phyloP scores from a whole-genome alignment of 2,329 filamentous ascomycete genomes.

The Rhexocercosporidium sp. region DNA sequence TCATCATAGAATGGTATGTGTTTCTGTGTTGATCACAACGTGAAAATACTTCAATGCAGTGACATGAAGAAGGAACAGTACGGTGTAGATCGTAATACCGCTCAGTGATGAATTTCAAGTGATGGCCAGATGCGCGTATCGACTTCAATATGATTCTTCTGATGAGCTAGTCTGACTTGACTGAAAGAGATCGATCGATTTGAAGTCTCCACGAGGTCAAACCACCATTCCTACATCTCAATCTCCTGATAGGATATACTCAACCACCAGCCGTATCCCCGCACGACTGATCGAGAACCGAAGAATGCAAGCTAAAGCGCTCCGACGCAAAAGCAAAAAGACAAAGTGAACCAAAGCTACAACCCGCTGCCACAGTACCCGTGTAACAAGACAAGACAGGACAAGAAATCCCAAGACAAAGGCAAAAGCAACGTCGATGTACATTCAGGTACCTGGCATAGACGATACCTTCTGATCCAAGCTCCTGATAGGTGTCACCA shows the following conservation, averaged over 20 bases:
- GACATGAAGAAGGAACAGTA: neutral
- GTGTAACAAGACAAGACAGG: neutral
- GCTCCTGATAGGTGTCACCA: slow-evolving; percentile 2
- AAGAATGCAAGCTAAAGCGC: neutral
- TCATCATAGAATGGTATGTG: neutral
- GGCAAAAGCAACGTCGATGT: neutral
- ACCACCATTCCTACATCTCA: neutral
- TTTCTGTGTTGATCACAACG: neutral
- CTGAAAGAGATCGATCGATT: neutral
- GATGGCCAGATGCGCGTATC: neutral
- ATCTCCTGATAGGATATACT: neutral
- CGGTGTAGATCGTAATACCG: neutral
- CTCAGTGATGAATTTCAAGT: neutral
- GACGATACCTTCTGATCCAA: neutral
- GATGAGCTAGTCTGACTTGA: neutral
- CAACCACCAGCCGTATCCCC: neutral
- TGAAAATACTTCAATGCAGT: neutral
- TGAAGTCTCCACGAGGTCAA: neutral
- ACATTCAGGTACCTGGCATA: no score
- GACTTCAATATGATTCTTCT: neutral
- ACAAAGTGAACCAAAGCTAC: neutral
- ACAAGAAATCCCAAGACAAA: neutral
- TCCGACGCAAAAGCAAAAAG: neutral
- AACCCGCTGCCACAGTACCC: neutral
- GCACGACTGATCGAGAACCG: neutral